Evolutionary conservation across 805 yeast species (phyloP).

Genomic region (Candida germanica): DNA sequence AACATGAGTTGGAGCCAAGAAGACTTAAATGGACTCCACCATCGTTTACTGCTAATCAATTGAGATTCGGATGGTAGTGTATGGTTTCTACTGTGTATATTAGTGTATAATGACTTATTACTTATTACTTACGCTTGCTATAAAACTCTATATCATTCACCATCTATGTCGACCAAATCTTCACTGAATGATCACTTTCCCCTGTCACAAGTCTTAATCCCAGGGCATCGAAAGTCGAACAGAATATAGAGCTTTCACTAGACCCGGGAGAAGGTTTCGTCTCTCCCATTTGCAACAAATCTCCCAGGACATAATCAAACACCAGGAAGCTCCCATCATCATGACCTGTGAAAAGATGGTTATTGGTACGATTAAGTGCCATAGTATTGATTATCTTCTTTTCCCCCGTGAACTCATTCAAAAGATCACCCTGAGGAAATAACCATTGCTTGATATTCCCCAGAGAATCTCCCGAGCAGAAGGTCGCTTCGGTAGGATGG

Average conservation of each 20-base stretch:
- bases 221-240: conserved; percentile 72
- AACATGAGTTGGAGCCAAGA: conserved; percentile 70
- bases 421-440: conserved; percentile 69
- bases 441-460: conserved; percentile 78
- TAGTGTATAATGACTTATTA: too few relatives aligned
- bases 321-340: conserved; percentile 78
- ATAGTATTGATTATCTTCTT: conserved; percentile 65
- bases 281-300: conserved; percentile 49
- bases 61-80: conserved; percentile 86
- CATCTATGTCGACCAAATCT: too few relatives aligned
- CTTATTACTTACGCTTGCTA: too few relatives aligned
- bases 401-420: conserved; percentile 49
- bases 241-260: conserved; percentile 60
- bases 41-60: conserved; percentile 89
- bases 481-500: conserved; percentile 68
- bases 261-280: conserved; percentile 72
- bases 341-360: conserved; percentile 72
- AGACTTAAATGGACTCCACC: conserved; percentile 92
- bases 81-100: not conserved
- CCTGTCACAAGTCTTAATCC: conserved; percentile 83
- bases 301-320: conserved; percentile 75
- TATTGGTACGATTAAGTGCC: conserved; percentile 57
- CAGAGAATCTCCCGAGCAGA: conserved; percentile 78
- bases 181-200: conserved; percentile 85
- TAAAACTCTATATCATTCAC: too few relatives aligned